phyloP scores from a whole-genome alignment of 2,329 filamentous ascomycete genomes.

The Botrytis fabae region DNA sequence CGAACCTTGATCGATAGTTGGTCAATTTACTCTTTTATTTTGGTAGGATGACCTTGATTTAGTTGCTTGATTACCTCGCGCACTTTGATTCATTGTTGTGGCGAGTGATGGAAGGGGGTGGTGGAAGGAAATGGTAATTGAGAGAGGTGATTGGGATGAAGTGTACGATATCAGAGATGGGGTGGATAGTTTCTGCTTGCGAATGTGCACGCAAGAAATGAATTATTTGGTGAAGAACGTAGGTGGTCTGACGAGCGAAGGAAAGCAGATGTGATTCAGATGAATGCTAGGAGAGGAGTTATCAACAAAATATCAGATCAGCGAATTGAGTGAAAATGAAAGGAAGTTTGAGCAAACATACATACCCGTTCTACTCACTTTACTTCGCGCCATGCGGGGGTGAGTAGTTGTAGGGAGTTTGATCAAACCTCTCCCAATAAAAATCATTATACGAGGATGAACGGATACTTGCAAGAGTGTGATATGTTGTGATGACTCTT shows the following conservation, averaged over 20 bases:
- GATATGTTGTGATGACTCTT: neutral
- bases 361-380: neutral
- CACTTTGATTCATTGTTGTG: slow-evolving; percentile 1
- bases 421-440: neutral
- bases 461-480: neutral
- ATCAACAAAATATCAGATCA: neutral
- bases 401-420: neutral
- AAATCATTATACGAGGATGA: neutral
- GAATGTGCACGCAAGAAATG: slow-evolving; percentile 3
- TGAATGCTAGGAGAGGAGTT: neutral
- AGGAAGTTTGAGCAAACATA: neutral
- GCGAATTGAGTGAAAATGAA: neutral
- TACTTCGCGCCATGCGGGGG: neutral
- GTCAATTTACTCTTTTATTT: slow-evolving; percentile 8
- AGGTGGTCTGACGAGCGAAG: neutral
- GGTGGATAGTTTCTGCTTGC: neutral
- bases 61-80: slow-evolving; percentile 4
- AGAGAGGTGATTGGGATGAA: neutral
- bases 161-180: slow-evolving; percentile 13
- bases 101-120: neutral
- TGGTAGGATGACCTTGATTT: slow-evolving; percentile 4
- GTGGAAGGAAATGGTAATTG: neutral
- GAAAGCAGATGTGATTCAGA: neutral
- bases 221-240: neutral
- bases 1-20: neutral